phyloP scores from a whole-genome alignment of 129 eudicot species.

The Centella asiatica region DNA sequence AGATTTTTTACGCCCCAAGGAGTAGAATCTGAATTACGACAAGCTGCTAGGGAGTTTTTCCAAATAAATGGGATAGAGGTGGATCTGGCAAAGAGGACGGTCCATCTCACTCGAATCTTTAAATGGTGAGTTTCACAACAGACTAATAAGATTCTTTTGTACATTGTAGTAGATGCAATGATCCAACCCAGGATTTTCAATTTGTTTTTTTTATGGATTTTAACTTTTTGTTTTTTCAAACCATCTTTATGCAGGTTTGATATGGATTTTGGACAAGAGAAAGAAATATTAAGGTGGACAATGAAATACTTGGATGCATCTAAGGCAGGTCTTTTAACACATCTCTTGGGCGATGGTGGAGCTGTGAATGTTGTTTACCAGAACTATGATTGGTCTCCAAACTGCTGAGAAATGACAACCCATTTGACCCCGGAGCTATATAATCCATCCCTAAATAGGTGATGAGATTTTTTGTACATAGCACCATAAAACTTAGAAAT shows the following conservation, averaged over 20 bases:
- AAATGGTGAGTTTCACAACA: constrained; percentile 50
- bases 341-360: constrained; percentile 74
- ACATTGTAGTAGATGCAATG: too few species aligned
- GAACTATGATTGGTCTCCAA: constrained; percentile 71
- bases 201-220: too few species aligned
- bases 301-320: constrained; percentile 68
- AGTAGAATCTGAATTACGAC: constrained; percentile 67
- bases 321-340: constrained; percentile 77
- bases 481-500: not conserved
- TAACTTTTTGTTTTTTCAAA: not conserved
- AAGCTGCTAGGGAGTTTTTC: constrained; percentile 72
- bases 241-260: constrained; percentile 53
- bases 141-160: not conserved
- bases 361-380: constrained; percentile 61
- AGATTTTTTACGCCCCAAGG: constrained; percentile 58
- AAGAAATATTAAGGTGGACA: constrained; percentile 66
- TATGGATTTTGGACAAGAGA: constrained; percentile 82
- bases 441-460: constrained; percentile 10
- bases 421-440: not conserved
- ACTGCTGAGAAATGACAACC: constrained; percentile 25
- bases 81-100: constrained; percentile 76
- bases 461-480: constrained; percentile 6
- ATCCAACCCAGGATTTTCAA: too few species aligned
- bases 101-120: constrained; percentile 59
- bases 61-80: constrained; percentile 61